These are phyloP conservation scores for Plectranthus barbatus DNA, from an alignment of 257 asterid species.

Conservation along the genomic window DNA sequence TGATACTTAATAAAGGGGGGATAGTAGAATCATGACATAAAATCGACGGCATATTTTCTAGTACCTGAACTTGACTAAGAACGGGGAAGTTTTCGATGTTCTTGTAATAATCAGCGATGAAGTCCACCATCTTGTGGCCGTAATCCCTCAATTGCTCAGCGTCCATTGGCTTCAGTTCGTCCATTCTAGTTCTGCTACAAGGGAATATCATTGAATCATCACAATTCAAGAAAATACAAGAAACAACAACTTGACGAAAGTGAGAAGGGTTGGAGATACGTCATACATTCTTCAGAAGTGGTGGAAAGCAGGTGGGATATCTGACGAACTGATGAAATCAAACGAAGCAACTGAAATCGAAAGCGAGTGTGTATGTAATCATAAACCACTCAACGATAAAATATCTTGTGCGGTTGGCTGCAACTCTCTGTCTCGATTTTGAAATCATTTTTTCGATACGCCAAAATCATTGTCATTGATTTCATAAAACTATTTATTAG, in stretches of 20 bases:
- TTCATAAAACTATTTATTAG: too few relatives aligned
- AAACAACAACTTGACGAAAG: neutral
- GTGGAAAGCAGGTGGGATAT: neutral
- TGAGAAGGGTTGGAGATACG: neutral
- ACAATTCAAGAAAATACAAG: neutral
- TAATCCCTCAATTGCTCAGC: slow-evolving; percentile 77
- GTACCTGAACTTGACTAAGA: slow-evolving; percentile 95
- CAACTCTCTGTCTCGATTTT: too few relatives aligned
- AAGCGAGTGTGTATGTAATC: neutral
- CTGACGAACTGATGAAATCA: too few relatives aligned
- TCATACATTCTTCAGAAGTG: slow-evolving; percentile 12
- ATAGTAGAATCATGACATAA: neutral
- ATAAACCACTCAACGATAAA: neutral
- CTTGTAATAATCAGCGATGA: slow-evolving; percentile 91
- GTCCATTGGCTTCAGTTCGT: slow-evolving; percentile 78
- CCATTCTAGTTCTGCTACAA: slow-evolving; percentile 63
- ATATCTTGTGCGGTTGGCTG: neutral
- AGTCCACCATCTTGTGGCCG: slow-evolving; percentile 91
- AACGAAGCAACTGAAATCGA: too few relatives aligned
- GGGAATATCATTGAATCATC: neutral
- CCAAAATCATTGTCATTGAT: too few relatives aligned
- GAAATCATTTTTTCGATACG: too few relatives aligned
- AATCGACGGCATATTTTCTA: neutral
- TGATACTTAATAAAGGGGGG: neutral
- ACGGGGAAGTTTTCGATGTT: slow-evolving; percentile 73